Evolutionary conservation across 371 early-diverging fungal genomes (phyloP), one percentile per base, ranked within the genome.

Genomic region (Mortierella sp.): DNA sequence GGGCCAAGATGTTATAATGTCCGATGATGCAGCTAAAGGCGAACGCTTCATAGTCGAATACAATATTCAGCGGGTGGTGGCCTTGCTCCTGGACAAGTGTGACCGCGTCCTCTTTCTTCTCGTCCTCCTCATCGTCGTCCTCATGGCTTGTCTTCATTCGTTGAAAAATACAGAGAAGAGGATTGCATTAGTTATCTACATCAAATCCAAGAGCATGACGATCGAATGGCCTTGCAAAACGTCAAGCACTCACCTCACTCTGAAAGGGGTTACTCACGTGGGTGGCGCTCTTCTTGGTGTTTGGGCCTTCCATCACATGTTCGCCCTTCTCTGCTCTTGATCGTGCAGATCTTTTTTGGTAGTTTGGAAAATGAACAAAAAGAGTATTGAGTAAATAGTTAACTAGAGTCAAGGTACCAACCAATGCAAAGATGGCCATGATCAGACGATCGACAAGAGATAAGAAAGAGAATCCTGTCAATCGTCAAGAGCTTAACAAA

Each of bases 351-450:
- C 65, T 65, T 65, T 65, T 26, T 47, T 22, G 16, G 1, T 2
- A 44, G 50, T 66, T 48, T 31, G 37, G 29, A 66, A 66, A 66
- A 50, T 48, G 50, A 48, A 48, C 29, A 7, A 66, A 66, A 66
- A 65, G n/a, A n/a, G 3, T 65, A 65, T n/a, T 65, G 48, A 47
- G 66, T 29, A 66, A 66, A 34, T 66, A 48, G 67, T 66, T 11
- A 48, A 10, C 45, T 65, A 6, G 16, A 47, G 47, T 22, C 47
- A 16, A 47, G 22, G 45, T 65, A 44, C 5, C 50, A 66, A 66
- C 48, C 37, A 66, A 45, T 34, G 22, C 50, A 65, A 44, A 50
- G 66, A 48, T 66, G 66, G 29, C 47, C 45, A 66, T 9, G 50
- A 50, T 66, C 37, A 66, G 67, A 66, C 67, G n/a, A n/a, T n/a